Base-by-base conservation (phyloP, 257 asterid species). In the Solanum habrochaites region DNA sequence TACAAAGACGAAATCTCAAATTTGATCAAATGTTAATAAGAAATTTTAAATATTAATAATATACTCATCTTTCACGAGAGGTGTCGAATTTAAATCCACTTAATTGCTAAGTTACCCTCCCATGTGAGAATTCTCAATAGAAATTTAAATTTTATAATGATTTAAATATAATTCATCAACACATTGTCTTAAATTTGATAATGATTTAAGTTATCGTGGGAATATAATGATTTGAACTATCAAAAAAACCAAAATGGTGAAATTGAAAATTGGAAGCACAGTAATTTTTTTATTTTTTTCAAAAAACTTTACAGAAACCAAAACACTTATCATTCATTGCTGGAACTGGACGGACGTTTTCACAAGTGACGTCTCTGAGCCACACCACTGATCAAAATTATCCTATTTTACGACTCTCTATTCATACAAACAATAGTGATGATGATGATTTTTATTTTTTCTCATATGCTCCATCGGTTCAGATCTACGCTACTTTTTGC, bases 391-490 rank as follows among this genome's bases (percentile, higher is more conserved):
- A 66, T 49, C 85, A 29, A 80, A 47, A 47, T n/a, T 77, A 3
- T 72, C 31, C 56, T 39, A 42, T 4, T 21, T 7, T 75, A 21
- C 83, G 7, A 39, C 49, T 11, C 52, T 73, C 32, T 64, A 66
- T 31, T 27, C 70, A 23, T n/a, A 64, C 32, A 64, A 12, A 64
- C 20, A 56, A 31, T 31, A 3, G 35, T 74, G 8, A 11, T 56
- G 32, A 3, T 32, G 12, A 21, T 42, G 21, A 75, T 7, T n/a
- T 7, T n/a, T 6, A 5, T 52, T 45, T 16, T 49, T 23, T 43
- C 35, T 77, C n/a, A 77, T 13, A 77, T 95, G 42, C 96, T 98
- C 80, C 95, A 80, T 80, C 85, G 5, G 69, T 27, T 80, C 10
- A 80, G 25, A 43, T 77, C n/a, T 77, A 43, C 83, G n/a, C 37